Evolutionary conservation across 805 yeast genomes (phyloP).

Genomic region (Nadsonia fulvescens): DNA sequence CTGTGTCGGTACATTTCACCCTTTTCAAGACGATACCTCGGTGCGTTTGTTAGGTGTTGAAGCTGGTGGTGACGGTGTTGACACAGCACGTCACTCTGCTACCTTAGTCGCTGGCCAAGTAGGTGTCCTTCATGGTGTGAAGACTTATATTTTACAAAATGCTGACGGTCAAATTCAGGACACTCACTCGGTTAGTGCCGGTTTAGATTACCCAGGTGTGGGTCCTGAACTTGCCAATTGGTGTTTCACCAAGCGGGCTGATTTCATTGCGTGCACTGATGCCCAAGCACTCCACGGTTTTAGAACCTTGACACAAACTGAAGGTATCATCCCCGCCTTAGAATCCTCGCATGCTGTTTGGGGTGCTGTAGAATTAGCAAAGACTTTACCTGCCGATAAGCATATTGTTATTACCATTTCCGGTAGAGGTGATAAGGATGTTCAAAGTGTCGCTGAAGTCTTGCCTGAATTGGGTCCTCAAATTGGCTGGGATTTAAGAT

Average conservation of each 20-base stretch:
- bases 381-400: conserved; percentile 61
- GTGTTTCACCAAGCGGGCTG: conserved; percentile 87
- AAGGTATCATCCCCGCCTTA: conserved; percentile 96
- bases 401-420: conserved; percentile 77
- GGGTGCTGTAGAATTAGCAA: conserved; percentile 81
- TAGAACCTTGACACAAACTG: conserved; percentile 72
- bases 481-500: conserved; percentile 93
- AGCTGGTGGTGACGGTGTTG: conserved; percentile 97
- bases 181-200: conserved; percentile 96
- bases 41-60: conserved; percentile 87
- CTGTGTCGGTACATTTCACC: conserved; percentile 88
- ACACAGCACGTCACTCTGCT: conserved; percentile 81
- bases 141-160: conserved; percentile 81
- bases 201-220: conserved; percentile 97
- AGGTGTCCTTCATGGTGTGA: conserved; percentile 97
- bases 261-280: conserved; percentile 82
- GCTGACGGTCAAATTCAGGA: conserved; percentile 91
- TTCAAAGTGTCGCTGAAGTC: conserved; percentile 89
- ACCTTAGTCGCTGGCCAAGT: conserved; percentile 88
- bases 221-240: conserved; percentile 95
- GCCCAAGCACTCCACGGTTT: conserved; percentile 91
- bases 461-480: conserved; percentile 77
- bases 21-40: conserved; percentile 63
- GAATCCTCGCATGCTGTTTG: conserved; percentile 93
- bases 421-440: conserved; percentile 99